These are phyloP conservation scores for Kwoniella europaea DNA, from an alignment of 768 basidiomycete genomes.

Conservation along the genomic window DNA sequence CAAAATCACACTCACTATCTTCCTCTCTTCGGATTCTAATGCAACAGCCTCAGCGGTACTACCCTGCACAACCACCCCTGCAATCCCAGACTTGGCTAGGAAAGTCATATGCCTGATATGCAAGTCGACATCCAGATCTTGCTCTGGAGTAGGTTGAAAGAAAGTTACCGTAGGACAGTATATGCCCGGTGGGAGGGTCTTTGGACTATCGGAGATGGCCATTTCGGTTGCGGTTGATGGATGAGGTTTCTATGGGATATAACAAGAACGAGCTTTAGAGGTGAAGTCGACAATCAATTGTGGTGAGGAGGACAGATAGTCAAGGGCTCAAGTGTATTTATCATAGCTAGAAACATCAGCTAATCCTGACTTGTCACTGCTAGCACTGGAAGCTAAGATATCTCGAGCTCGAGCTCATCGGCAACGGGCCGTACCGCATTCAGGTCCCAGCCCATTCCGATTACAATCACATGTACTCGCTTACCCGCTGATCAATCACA, in stretches of 20 bases:
- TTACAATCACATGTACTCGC: no score
- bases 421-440: neutral
- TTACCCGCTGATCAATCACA: no score
- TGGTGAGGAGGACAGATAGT: no score
- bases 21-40: slow-evolving; percentile 52
- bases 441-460: neutral
- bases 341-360: no score
- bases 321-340: no score
- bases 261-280: no score
- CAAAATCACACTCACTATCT: slow-evolving; percentile 36
- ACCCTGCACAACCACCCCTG: slow-evolving; percentile 51
- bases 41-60: slow-evolving; percentile 56
- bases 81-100: slow-evolving; percentile 52
- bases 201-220: slow-evolving; percentile 15
- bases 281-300: no score
- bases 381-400: no score
- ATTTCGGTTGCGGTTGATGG: slow-evolving; percentile 1
- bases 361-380: no score
- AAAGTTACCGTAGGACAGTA: slow-evolving; percentile 55
- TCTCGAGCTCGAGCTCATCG: neutral
- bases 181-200: slow-evolving; percentile 39
- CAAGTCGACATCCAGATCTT: slow-evolving; percentile 57
- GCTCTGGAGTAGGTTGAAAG: slow-evolving; percentile 52
- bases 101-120: slow-evolving; percentile 56
- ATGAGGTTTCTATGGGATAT: no score